phyloP scores from a whole-genome alignment of 2,329 filamentous ascomycete genomes.

The Pseudogymnoascus sp. region DNA sequence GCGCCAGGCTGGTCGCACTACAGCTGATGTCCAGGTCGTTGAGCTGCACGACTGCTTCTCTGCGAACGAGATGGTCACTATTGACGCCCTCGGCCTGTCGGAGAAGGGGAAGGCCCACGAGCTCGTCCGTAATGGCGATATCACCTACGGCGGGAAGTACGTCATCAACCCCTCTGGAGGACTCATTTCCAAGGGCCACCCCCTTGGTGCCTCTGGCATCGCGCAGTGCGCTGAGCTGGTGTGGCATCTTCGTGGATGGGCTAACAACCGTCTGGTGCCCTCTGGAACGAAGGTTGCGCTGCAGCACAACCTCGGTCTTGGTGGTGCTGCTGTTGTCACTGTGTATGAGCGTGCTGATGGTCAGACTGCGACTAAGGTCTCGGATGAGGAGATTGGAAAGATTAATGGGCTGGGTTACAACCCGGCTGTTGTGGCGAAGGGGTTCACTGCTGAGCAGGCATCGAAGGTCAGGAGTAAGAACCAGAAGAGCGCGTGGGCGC shows the following conservation, averaged over 20 bases:
- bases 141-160: constrained; percentile 77
- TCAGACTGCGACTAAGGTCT: constrained; percentile 39
- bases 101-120: constrained; percentile 82
- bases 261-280: constrained; percentile 71
- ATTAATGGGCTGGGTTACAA: constrained; percentile 75
- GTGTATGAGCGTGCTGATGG: constrained; percentile 83
- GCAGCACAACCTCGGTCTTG: constrained; percentile 89
- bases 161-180: constrained; percentile 92
- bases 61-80: constrained; percentile 83
- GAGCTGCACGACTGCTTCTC: constrained; percentile 97
- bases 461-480: constrained; percentile 61
- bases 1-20: constrained; percentile 60
- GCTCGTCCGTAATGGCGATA: constrained; percentile 76
- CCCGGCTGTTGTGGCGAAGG: constrained; percentile 80
- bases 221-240: constrained; percentile 92
- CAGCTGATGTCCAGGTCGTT: constrained; percentile 69
- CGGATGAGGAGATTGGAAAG: constrained; percentile 57
- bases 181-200: constrained; percentile 92
- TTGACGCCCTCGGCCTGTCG: constrained; percentile 76
- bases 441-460: constrained; percentile 73
- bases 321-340: constrained; percentile 82
- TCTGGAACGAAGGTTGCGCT: constrained; percentile 59
- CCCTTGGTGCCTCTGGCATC: constrained; percentile 86
- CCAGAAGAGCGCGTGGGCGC: constrained; percentile 59
- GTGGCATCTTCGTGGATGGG: constrained; percentile 94